Evolutionary conservation across 495 filamentous ascomycete species (phyloP), one percentile per base, ranked within the genome.

Genomic region (Emericellopsis terricola): DNA sequence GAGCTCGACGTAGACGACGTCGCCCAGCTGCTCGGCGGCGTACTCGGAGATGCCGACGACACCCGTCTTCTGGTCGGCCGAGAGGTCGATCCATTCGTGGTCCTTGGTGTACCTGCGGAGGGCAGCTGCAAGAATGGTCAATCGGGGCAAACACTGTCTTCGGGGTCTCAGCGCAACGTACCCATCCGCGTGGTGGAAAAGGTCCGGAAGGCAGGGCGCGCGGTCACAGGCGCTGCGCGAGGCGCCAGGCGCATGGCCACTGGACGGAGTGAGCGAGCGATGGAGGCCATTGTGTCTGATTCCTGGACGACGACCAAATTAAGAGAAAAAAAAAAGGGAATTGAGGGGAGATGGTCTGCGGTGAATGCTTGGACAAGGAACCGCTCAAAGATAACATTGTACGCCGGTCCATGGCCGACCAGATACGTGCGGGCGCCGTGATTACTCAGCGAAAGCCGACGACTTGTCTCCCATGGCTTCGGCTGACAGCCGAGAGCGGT

Each of bases 1-100:
- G 27, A 94, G 78, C 68, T 97, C 89, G 42, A 96, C 83, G 62
- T 73, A 97, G 50, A 97, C 86, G 35, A 96, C 84, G 54, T 97
- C 89, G 44, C 89, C 89, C 38, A 97, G 78, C 34, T 77, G 71
- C 41, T 85, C 63, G 43, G 91, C 81, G 19, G 89, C 89, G 62
- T 94, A 94, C 39, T 71, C 60, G 38, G 83, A 85, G 53, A 97
- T 91, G 34, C 89, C 89, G 50, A 96, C 62, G 36, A 58, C 64
- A 48, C 66, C 76, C 8, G 63, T 68, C 46, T 73, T 82, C 42
- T 73, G 70, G 57, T 89, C 74, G 19, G 67, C 71, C 32, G 71
- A 71, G 20, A 93, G 60, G 56, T 93, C 81, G 46, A 97, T 73
- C 91, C 91, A 97, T 64, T 97, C 89, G 64, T 97, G 89, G 46